A percentile compares a stretch with the other conserved stretches of the same genome.
These are phyloP conservation scores for Stipa capillata DNA, from an alignment of 176 grass and related monocot genomes.

Conservation along the genomic window DNA sequence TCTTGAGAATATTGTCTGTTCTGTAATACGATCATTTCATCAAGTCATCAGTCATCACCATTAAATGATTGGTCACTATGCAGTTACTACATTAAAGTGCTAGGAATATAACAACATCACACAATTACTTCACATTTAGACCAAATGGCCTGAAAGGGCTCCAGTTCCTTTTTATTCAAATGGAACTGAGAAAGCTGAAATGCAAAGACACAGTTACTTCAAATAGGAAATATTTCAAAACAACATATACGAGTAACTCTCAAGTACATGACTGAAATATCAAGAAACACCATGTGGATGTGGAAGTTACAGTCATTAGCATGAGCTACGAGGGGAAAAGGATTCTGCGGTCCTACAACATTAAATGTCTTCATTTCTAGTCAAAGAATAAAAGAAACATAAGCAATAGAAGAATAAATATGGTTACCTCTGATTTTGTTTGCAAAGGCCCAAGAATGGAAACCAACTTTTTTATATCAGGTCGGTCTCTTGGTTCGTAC, in stretches of 20 bases:
- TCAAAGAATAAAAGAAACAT: not conserved
- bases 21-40: not conserved
- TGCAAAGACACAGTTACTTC: not conserved
- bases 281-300: not conserved
- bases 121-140: not conserved
- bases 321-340: not conserved
- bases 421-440: conserved; percentile 64
- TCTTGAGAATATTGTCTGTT: not conserved
- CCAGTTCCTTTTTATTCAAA: not conserved
- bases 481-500: conserved; percentile 76
- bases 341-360: not conserved
- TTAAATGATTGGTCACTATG: not conserved
- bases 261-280: not conserved
- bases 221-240: not conserved
- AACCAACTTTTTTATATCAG: conserved; percentile 69
- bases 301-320: not conserved
- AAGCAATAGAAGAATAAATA: not conserved
- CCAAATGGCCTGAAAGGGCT: not conserved
- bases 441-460: conserved; percentile 67
- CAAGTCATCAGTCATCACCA: no score
- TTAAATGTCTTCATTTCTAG: not conserved
- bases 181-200: not conserved
- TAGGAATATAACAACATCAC: not conserved
- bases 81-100: not conserved
- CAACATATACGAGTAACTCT: not conserved